A percentile compares a stretch with the other conserved stretches of the same genome.
Evolutionary conservation across 176 grass and related monocot genomes (phyloP).

Genomic region (Phoenix dactylifera): DNA sequence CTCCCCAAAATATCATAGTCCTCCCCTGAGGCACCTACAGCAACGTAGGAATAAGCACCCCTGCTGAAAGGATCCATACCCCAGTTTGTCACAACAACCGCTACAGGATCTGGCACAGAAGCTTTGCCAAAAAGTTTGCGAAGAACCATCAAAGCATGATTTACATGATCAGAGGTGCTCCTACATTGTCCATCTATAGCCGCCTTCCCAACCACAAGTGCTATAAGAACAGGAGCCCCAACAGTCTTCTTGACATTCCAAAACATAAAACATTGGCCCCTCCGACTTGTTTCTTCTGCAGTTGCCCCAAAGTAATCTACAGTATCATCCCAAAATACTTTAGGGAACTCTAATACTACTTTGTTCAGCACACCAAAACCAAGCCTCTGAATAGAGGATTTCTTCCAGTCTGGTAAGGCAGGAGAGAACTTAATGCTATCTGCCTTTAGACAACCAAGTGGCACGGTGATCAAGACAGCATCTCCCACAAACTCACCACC

Average conservation of each 20-base stretch:
- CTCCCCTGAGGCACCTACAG: slow-evolving; percentile 74
- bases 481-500: slow-evolving; percentile 72
- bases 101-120: slow-evolving; percentile 83
- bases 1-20: slow-evolving; percentile 95
- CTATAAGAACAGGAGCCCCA: slow-evolving; percentile 74
- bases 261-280: slow-evolving; percentile 99
- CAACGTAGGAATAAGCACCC: slow-evolving; percentile 97
- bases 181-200: slow-evolving; percentile 74
- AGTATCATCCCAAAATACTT: slow-evolving; percentile 94
- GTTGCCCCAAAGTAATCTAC: slow-evolving; percentile 96
- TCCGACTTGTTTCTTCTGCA: slow-evolving; percentile 77
- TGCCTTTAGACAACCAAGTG: slow-evolving; percentile 95
- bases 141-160: slow-evolving; percentile 78
- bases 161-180: slow-evolving; percentile 59
- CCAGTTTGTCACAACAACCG: slow-evolving; percentile 95
- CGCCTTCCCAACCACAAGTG: slow-evolving; percentile 88
- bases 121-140: slow-evolving; percentile 69
- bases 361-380: slow-evolving; percentile 95
- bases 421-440: slow-evolving; percentile 80
- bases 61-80: slow-evolving; percentile 87
- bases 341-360: slow-evolving; percentile 86
- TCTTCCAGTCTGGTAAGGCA: slow-evolving; percentile 87
- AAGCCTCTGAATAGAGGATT: slow-evolving; percentile 68
- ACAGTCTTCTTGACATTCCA: slow-evolving; percentile 97
- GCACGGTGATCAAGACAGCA: slow-evolving; percentile 84